Evolutionary conservation across 192 early-diverging fungal genomes (phyloP).

Genomic region (Backusella morwellensis): DNA sequence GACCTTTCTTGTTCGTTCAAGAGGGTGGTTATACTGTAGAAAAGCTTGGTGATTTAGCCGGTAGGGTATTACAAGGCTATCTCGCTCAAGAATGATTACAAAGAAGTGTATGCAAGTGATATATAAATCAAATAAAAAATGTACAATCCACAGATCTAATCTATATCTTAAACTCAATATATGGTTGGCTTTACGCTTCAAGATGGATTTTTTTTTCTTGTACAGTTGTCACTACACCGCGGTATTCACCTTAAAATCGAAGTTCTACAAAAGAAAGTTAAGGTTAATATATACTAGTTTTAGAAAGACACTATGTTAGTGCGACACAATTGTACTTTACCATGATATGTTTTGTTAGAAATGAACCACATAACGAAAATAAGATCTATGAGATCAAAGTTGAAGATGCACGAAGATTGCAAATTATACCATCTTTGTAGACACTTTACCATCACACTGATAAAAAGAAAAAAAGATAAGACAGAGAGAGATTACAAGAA

Average conservation of each 20-base stretch:
- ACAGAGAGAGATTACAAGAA: too few relatives aligned
- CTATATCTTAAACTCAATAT: background rate
- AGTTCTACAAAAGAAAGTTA: background rate
- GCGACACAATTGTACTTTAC: background rate
- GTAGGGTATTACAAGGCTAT: slow-evolving; percentile 43
- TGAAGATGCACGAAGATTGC: too few relatives aligned
- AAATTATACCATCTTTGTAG: background rate
- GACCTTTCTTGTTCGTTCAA: slow-evolving; percentile 51
- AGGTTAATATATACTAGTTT: background rate
- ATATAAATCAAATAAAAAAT: background rate
- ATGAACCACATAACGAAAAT: background rate
- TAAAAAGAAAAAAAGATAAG: background rate
- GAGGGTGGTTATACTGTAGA: slow-evolving; percentile 55
- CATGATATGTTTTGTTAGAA: background rate
- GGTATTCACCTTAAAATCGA: background rate
- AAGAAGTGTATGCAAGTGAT: background rate
- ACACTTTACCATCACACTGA: background rate
- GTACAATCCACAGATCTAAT: background rate
- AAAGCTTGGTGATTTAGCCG: slow-evolving; percentile 45
- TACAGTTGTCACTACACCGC: background rate
- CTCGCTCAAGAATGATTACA: background rate
- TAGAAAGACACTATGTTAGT: background rate
- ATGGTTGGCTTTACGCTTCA: background rate
- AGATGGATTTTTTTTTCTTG: background rate
- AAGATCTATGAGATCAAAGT: background rate